Evolutionary conservation across 768 basidiomycete species (phyloP).

Genomic region (Filobasidium floriforme): DNA sequence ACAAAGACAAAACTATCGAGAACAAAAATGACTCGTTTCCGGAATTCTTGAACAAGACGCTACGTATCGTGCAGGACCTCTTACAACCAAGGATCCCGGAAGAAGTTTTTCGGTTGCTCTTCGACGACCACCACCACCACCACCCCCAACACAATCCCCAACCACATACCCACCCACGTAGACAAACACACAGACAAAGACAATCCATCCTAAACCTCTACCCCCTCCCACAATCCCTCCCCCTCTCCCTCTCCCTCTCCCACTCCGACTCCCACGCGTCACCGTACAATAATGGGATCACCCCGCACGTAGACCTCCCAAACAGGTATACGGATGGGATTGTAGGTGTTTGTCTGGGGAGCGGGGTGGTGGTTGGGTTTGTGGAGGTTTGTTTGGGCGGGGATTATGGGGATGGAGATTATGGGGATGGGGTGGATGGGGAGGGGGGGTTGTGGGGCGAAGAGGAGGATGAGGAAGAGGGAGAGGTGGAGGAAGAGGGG

Average conservation of each 20-base stretch:
- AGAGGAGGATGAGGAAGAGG: background rate
- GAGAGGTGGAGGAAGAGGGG: conserved; percentile 8
- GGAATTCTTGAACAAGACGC: background rate
- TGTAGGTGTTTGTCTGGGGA: conserved; percentile 72
- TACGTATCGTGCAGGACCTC: background rate
- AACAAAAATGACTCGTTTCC: too few species aligned
- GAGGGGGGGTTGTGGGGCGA: conserved; percentile 13
- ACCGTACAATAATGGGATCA: conserved; percentile 70
- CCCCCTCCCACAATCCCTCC: too few species aligned
- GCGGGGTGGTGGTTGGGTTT: conserved; percentile 75
- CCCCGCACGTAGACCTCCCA: conserved; percentile 77
- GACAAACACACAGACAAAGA: background rate
- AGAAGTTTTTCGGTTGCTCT: conserved; percentile 37
- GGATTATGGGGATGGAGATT: conserved; percentile 11
- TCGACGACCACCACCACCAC: conserved; percentile 50
- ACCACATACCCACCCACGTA: background rate
- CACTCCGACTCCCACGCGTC: too few species aligned
- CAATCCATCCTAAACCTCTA: conserved; percentile 90
- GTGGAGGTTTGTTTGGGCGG: conserved; percentile 31
- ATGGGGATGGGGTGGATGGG: background rate
- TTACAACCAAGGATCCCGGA: background rate
- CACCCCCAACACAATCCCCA: conserved; percentile 24
- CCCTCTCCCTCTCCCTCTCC: too few species aligned
- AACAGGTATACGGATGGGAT: conserved; percentile 82
- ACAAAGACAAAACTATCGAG: too few species aligned